Conservation (phyloP, 73 alveolate species). For the Tetrahymena malaccensis region DNA sequence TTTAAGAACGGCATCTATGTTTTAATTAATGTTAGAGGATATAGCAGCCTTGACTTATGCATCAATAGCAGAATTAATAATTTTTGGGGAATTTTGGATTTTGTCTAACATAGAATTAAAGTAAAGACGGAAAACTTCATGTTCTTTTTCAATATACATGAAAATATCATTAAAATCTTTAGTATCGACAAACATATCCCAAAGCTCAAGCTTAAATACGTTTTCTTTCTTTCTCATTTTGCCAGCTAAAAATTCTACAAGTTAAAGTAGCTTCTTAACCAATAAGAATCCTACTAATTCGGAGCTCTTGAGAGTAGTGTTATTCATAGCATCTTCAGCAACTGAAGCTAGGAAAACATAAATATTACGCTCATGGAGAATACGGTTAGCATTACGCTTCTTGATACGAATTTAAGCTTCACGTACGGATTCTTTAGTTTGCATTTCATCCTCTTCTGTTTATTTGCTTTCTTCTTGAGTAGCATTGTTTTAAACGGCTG, state of each 20-base stretch:
- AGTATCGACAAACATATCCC: conserved; percentile 31
- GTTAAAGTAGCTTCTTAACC: conserved; percentile 23
- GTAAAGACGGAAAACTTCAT: conserved; percentile 27
- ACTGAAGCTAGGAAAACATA: conserved; percentile 43
- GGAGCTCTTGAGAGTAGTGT: conserved; percentile 7
- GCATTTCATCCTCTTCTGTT: conserved; percentile 15
- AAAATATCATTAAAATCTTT: conserved; percentile 32
- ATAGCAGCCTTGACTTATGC: conserved; percentile 10
- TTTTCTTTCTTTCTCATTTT: conserved; percentile 20
- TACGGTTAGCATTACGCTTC: conserved; percentile 39
- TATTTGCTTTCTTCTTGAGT: background rate
- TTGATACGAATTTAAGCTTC: conserved; percentile 34
- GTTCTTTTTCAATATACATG: conserved; percentile 30
- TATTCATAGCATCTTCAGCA: conserved; percentile 45
- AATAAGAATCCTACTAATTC: conserved; percentile 27
- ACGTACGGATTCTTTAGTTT: conserved; percentile 23
- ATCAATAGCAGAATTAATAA: background rate
- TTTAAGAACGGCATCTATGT: conserved; percentile 5
- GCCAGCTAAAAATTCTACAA: conserved; percentile 17
- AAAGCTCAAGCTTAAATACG: conserved; percentile 21
- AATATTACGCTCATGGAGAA: conserved; percentile 35
- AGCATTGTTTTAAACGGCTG: background rate
- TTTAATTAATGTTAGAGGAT: background rate
- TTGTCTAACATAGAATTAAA: conserved; percentile 33
- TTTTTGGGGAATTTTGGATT: background rate